phyloP scores from a whole-genome alignment of 495 filamentous ascomycete species.

The Diplogelasinospora grovesii region DNA sequence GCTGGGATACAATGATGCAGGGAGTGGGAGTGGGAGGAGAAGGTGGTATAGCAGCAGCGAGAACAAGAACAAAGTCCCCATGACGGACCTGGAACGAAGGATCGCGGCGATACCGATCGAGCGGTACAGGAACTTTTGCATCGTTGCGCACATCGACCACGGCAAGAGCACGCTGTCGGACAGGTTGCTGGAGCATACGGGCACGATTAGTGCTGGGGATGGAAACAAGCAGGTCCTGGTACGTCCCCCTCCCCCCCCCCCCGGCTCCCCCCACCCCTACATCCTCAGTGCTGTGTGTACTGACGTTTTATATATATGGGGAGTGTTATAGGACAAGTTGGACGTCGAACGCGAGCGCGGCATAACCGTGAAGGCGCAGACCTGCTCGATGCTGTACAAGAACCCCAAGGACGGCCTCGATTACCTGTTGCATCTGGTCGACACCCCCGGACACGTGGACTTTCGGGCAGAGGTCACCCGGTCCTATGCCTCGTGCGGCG shows the following conservation, averaged over 20 bases:
- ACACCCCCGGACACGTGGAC: slow-evolving; percentile 96
- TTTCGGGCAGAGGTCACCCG: slow-evolving; percentile 90
- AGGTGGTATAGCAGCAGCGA: neutral
- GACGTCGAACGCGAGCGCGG: slow-evolving; percentile 94
- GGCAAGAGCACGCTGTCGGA: slow-evolving; percentile 94
- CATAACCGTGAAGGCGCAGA: slow-evolving; percentile 98
- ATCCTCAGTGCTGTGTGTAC: too few species aligned
- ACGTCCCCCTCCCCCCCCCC: slow-evolving; percentile 8
- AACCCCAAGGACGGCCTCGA: slow-evolving; percentile 62
- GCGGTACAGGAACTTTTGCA: slow-evolving; percentile 94
- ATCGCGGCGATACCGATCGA: slow-evolving; percentile 86
- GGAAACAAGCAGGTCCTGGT: slow-evolving; percentile 85
- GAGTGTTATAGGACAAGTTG: slow-evolving; percentile 66
- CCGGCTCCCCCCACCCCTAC: too few species aligned
- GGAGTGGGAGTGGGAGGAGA: neutral
- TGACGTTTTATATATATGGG: too few species aligned
- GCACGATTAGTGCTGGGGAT: slow-evolving; percentile 73
- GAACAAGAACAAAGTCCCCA: slow-evolving; percentile 5
- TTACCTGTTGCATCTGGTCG: slow-evolving; percentile 90
- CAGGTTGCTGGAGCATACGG: slow-evolving; percentile 86
- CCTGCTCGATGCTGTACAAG: slow-evolving; percentile 94
- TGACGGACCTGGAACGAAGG: slow-evolving; percentile 61
- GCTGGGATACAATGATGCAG: too few species aligned
- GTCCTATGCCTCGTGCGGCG: slow-evolving; percentile 92
- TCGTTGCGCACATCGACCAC: slow-evolving; percentile 98